Evolutionary conservation across 2,329 filamentous ascomycete genomes (phyloP).

Genomic region (Colletotrichum cuscutae): DNA sequence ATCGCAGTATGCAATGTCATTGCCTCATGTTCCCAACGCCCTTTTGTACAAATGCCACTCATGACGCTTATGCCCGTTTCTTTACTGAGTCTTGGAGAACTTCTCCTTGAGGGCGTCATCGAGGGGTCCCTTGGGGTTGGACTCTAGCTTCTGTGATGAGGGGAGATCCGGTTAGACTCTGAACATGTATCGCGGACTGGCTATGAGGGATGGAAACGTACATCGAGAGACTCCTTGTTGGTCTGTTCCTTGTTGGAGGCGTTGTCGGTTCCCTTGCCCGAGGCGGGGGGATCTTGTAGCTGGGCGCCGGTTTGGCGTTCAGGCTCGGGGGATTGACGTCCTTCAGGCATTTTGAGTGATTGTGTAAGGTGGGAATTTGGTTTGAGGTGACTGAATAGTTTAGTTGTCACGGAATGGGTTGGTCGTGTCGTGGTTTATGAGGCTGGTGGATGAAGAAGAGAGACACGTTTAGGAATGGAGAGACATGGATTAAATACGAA

Average conservation of each 20-base stretch:
- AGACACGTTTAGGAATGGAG: background rate
- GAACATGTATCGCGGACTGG: no score
- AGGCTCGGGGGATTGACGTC: slow-evolving; percentile 82
- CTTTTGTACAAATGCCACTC: background rate
- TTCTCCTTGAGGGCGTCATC: slow-evolving; percentile 71
- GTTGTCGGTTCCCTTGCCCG: slow-evolving; percentile 67
- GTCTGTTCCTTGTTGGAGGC: slow-evolving; percentile 63
- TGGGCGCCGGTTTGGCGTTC: slow-evolving; percentile 75
- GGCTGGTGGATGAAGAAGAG: background rate
- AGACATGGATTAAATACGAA: slow-evolving; percentile 22
- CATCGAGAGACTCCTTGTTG: slow-evolving; percentile 63
- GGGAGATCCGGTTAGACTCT: slow-evolving; percentile 55
- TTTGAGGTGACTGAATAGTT: no score
- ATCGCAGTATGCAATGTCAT: slow-evolving; percentile 10
- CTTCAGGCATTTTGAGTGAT: slow-evolving; percentile 71
- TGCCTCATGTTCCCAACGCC: slow-evolving; percentile 25
- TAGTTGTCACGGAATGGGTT: no score
- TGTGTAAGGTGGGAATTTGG: background rate
- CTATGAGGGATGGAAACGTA: slow-evolving; percentile 40
- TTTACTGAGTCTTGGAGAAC: slow-evolving; percentile 60
- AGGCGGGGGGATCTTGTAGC: slow-evolving; percentile 65
- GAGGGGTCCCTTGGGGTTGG: slow-evolving; percentile 73
- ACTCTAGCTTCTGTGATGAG: slow-evolving; percentile 45
- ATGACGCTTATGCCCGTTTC: background rate
- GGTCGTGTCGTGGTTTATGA: background rate